A percentile compares a stretch with the other conserved stretches of the same genome.
phyloP scores from a whole-genome alignment of 495 filamentous ascomycete genomes.

The Zalerion maritima region DNA sequence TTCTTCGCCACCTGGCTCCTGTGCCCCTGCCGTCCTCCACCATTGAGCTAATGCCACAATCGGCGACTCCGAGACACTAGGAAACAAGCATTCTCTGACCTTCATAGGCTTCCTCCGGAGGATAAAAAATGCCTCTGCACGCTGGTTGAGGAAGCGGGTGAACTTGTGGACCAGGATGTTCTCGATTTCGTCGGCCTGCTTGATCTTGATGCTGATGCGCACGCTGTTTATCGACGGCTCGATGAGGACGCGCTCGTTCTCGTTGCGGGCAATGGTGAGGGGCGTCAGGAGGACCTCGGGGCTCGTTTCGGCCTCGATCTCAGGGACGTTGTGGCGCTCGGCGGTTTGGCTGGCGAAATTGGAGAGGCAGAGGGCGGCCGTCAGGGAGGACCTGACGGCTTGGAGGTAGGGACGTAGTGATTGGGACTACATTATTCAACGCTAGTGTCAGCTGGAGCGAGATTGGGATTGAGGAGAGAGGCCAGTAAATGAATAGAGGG shows the following conservation, averaged over 20 bases:
- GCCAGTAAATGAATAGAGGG: not conserved
- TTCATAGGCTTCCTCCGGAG: slow-evolving; percentile 87
- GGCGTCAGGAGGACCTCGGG: slow-evolving; percentile 94
- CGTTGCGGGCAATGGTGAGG: slow-evolving; percentile 74
- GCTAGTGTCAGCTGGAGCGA: slow-evolving; percentile 25
- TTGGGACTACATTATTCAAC: no score
- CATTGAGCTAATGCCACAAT: no score
- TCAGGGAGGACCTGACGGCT: slow-evolving; percentile 86
- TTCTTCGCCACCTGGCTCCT: no score
- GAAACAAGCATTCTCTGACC: no score
- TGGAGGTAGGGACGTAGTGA: slow-evolving; percentile 95
- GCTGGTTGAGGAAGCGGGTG: slow-evolving; percentile 85
- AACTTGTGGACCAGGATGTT: slow-evolving; percentile 96
- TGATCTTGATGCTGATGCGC: slow-evolving; percentile 91
- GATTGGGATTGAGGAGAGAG: slow-evolving; percentile 4
- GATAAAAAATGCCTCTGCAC: slow-evolving; percentile 96
- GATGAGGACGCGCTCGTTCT: slow-evolving; percentile 86
- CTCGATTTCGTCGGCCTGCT: slow-evolving; percentile 98
- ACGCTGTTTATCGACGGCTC: slow-evolving; percentile 94
- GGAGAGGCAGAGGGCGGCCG: slow-evolving; percentile 83
- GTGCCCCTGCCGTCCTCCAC: no score
- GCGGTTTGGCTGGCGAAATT: slow-evolving; percentile 95
- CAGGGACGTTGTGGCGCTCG: slow-evolving; percentile 94
- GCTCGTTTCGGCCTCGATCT: slow-evolving; percentile 82
- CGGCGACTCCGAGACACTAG: no score